Evolutionary conservation across 371 early-diverging fungal species (phyloP).

Genomic region (Smittium culicis): DNA sequence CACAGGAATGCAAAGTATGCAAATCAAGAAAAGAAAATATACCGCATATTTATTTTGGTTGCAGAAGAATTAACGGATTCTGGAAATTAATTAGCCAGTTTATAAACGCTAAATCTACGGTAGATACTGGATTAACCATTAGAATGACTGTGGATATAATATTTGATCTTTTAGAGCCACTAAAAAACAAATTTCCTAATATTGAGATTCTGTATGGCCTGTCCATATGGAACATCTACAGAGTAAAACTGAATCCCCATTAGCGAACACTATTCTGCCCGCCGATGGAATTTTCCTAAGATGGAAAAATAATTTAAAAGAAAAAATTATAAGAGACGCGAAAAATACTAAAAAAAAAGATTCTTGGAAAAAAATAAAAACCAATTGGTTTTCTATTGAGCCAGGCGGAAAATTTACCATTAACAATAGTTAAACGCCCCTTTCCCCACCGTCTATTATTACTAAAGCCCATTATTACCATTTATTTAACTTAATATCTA

Average conservation of each 20-base stretch:
- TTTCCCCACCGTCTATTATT: too few relatives aligned
- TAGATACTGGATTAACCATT: neutral
- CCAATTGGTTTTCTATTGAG: neutral
- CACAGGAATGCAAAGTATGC: neutral
- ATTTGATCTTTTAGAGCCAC: neutral
- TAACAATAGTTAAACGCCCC: too few relatives aligned
- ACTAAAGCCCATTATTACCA: too few relatives aligned
- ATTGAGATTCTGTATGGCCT: constrained; percentile 3
- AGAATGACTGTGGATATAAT: neutral
- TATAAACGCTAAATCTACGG: neutral
- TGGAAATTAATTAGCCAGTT: constrained; percentile 1
- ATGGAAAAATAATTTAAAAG: neutral
- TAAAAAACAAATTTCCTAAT: neutral
- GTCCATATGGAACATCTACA: constrained; percentile 4
- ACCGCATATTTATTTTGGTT: constrained; percentile 1
- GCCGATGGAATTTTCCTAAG: neutral
- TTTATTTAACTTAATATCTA: too few relatives aligned
- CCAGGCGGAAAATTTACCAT: neutral
- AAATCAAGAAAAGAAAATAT: neutral
- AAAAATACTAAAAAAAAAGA: neutral
- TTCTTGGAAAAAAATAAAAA: neutral
- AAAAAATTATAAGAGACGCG: neutral
- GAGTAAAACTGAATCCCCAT: neutral
- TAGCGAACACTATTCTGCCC: neutral
- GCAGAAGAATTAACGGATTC: constrained; percentile 5